phyloP scores from a whole-genome alignment of 2,329 filamentous ascomycete genomes.

The Eurotiales sp. region DNA sequence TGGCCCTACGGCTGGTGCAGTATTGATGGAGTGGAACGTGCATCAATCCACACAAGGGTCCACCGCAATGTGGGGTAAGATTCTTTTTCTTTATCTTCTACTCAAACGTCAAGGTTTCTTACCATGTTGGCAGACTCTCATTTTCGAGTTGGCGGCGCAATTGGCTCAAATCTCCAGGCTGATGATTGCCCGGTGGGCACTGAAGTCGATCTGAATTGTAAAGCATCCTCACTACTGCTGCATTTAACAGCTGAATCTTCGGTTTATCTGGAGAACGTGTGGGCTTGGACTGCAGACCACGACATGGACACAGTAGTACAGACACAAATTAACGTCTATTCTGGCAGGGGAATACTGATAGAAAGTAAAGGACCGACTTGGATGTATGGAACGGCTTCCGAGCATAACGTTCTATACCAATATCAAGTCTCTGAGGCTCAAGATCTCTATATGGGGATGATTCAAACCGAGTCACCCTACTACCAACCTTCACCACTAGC shows the following conservation, averaged over 20 bases:
- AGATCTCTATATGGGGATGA: slow-evolving; percentile 50
- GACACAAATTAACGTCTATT: slow-evolving; percentile 63
- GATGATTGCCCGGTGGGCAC: slow-evolving; percentile 27
- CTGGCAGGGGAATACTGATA: slow-evolving; percentile 49
- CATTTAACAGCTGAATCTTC: slow-evolving; percentile 58
- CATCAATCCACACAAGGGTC: slow-evolving; percentile 18
- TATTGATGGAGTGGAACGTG: slow-evolving; percentile 37
- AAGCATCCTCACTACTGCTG: slow-evolving; percentile 50
- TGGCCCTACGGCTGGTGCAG: slow-evolving; percentile 33
- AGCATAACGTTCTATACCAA: slow-evolving; percentile 68
- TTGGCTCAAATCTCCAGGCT: slow-evolving; percentile 29
- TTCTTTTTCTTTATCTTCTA: background rate
- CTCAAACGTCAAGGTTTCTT: background rate
- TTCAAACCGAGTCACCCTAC: slow-evolving; percentile 69
- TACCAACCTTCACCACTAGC: slow-evolving; percentile 27
- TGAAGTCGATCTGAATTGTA: slow-evolving; percentile 21
- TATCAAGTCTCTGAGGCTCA: slow-evolving; percentile 61
- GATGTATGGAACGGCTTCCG: slow-evolving; percentile 62
- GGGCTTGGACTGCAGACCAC: slow-evolving; percentile 33
- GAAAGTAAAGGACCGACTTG: slow-evolving; percentile 50
- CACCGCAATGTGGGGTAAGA: slow-evolving; percentile 20
- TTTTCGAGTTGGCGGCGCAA: slow-evolving; percentile 37
- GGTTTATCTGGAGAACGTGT: slow-evolving; percentile 32
- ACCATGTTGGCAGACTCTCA: slow-evolving; percentile 39
- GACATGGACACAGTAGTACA: slow-evolving; percentile 25